Base-by-base conservation (phyloP, 495 filamentous ascomycete genomes). In the Daldinia childiae region DNA sequence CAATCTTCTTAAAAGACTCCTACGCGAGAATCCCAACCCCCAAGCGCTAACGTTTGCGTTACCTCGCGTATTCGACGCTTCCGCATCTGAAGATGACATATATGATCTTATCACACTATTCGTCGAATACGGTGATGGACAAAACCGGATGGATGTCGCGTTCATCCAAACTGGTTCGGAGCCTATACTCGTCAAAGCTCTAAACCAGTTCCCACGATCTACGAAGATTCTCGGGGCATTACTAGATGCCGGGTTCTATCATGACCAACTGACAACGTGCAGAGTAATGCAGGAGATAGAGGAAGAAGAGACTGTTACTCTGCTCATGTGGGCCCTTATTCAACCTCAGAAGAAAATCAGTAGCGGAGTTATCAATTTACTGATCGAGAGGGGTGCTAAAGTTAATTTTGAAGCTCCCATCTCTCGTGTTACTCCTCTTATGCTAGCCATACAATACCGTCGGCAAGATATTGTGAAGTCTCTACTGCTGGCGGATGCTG, bases 261-360 rank as follows among this genome's bases (percentile, higher is more conserved):
- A 84, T 30, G 82, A 86, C 38, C 81, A 82, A 45, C 72, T 77
- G 55, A 80, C 74, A 1, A 75, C 6, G 6, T 72, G 73, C 24
- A 74, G 61, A 15, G 77, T 84, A 4, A 74, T 77, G 67, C 74
- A 77, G 0, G 79, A 80, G 6, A 58, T 79, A 4, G 81, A 82
- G 14, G 79, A 84, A 45, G 71, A 75, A 0, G 83, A 86, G 51
- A 56, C 77, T 17, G 82, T 82, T 54, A 81, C 72, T 17, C 69
- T 86, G 1, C 71, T 86, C 17, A 80, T 84, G 57, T 86, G 83
- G 83, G 73, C 81, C 5, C 69, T 86, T 3, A 55, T 80, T 11
- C 83, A 86, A 56, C 83, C 83, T 5, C 82, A 86, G 62, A 86
- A 86, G 72, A 78, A 77, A 58, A 75, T 85, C 41, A 86, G 83